Evolutionary conservation across 495 filamentous ascomycete species (phyloP).

Genomic region (Penicillium riverlandense): DNA sequence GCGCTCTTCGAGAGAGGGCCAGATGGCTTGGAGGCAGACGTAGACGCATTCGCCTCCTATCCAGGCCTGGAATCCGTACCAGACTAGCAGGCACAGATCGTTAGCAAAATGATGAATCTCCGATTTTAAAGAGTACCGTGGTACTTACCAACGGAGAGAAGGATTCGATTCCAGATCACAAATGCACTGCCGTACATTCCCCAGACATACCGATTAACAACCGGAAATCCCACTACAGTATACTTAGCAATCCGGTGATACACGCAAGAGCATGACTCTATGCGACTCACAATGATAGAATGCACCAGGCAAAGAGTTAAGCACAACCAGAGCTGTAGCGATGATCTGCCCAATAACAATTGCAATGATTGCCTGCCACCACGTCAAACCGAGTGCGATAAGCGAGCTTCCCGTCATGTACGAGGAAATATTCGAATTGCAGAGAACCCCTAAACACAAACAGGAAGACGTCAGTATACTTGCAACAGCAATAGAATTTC

Average conservation of each 20-base stretch:
- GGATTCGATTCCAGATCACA: constrained; percentile 22
- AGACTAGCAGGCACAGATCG: too few species aligned
- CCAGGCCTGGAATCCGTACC: constrained; percentile 18
- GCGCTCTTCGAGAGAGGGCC: constrained; percentile 10
- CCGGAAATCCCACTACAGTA: constrained; percentile 11
- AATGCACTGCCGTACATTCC: constrained; percentile 18
- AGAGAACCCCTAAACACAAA: constrained; percentile 9
- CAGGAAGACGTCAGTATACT: too few species aligned
- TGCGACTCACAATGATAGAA: constrained; percentile 12
- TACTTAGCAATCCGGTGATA: too few species aligned
- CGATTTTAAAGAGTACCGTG: background rate
- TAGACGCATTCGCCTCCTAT: constrained; percentile 20
- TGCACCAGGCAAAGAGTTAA: constrained; percentile 15
- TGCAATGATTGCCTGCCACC: constrained; percentile 19
- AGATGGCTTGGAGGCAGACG: constrained; percentile 16
- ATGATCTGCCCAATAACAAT: constrained; percentile 11
- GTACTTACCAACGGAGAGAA: constrained; percentile 15
- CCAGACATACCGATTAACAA: constrained; percentile 19
- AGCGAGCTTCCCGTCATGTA: constrained; percentile 20
- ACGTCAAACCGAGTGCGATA: constrained; percentile 18
- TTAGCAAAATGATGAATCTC: too few species aligned
- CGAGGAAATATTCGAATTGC: constrained; percentile 15
- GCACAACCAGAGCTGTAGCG: constrained; percentile 7
- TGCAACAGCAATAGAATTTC: background rate
- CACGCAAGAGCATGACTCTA: too few species aligned